Evolutionary conservation across 306 rosid genomes (phyloP).

Genomic region (Astragalus membranaceus): DNA sequence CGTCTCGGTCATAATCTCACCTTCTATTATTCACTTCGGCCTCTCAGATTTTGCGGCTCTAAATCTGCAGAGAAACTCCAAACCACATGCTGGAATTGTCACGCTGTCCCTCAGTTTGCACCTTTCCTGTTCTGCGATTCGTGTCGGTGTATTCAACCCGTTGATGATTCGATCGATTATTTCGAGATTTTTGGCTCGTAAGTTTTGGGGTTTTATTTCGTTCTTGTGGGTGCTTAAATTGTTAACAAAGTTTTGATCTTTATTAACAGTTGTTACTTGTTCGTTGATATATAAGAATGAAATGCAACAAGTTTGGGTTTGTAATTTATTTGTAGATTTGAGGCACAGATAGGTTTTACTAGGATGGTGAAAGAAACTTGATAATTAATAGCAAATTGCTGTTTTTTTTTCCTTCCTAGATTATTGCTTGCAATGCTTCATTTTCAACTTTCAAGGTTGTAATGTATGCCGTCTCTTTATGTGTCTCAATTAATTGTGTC

Average conservation of each 20-base stretch:
- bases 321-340: not conserved
- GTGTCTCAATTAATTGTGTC: not conserved
- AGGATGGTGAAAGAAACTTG: not conserved
- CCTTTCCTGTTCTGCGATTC: constrained; percentile 61
- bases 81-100: constrained; percentile 69
- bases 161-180: constrained; percentile 63
- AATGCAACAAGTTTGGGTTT: not conserved
- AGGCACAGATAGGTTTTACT: not conserved
- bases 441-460: not conserved
- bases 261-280: not conserved
- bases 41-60: constrained; percentile 23
- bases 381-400: not conserved
- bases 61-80: constrained; percentile 25
- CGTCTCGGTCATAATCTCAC: not conserved
- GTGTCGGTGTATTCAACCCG: constrained; percentile 71
- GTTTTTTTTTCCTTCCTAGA: not conserved
- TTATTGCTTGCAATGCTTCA: not conserved
- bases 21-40: constrained; percentile 10
- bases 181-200: constrained; percentile 74
- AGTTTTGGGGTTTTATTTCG: constrained; percentile 15
- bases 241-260: not conserved
- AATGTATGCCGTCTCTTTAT: not conserved
- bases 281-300: not conserved
- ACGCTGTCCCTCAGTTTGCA: constrained; percentile 25
- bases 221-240: constrained; percentile 4